phyloP scores from a whole-genome alignment of 1,284 basidiomycete genomes.

The Ceratobasidium sp. region DNA sequence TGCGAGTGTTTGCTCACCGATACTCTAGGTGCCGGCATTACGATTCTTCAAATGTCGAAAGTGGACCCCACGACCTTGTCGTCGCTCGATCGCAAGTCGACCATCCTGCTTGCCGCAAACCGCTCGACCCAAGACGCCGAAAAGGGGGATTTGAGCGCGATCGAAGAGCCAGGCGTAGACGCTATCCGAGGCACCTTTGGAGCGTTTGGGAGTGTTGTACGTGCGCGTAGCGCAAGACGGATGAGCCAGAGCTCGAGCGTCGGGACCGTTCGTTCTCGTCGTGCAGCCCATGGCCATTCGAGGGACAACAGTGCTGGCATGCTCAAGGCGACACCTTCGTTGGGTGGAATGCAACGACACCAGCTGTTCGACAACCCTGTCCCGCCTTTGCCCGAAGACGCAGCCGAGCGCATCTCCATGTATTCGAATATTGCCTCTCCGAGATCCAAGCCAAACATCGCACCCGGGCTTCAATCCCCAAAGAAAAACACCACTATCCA shows the following conservation, averaged over 20 bases:
- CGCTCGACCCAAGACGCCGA: constrained; percentile 65
- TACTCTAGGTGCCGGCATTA: constrained; percentile 72
- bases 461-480: neutral
- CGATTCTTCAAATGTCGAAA: constrained; percentile 96
- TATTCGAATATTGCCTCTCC: constrained; percentile 21
- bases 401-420: constrained; percentile 48
- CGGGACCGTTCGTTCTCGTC: constrained; percentile 39
- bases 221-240: constrained; percentile 65
- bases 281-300: constrained; percentile 41
- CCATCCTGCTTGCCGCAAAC: constrained; percentile 82
- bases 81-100: constrained; percentile 82
- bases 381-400: constrained; percentile 40
- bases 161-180: constrained; percentile 86
- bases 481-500: constrained; percentile 67
- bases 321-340: neutral
- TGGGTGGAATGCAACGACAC: constrained; percentile 56
- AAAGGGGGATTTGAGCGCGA: constrained; percentile 52
- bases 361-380: constrained; percentile 82
- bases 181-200: constrained; percentile 89
- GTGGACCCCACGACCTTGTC: constrained; percentile 78
- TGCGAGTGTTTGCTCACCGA: constrained; percentile 46
- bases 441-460: neutral
- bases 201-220: constrained; percentile 86
- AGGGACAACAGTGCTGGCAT: constrained; percentile 33
- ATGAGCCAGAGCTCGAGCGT: constrained; percentile 32